Conservation (phyloP, 129 eudicot genomes). For the Ambrosia artemisiifolia region DNA sequence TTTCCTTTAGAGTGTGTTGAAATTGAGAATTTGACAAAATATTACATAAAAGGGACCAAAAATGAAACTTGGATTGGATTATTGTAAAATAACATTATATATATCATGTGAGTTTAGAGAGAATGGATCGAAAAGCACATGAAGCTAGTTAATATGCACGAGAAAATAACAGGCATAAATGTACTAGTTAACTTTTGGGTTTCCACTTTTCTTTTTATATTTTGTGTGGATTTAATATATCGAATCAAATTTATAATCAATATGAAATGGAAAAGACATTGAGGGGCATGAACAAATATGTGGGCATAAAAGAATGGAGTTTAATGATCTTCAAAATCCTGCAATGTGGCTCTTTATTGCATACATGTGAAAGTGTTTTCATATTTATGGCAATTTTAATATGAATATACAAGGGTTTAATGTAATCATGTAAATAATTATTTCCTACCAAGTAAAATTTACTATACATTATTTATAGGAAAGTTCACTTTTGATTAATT, state of each 20-base stretch:
- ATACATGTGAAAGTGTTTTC: conserved; percentile 62
- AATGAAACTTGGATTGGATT: neutral
- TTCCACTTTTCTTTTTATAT: neutral
- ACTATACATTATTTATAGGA: neutral
- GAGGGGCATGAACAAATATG: conserved; percentile 32
- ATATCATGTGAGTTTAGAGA: neutral
- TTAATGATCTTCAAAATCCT: conserved; percentile 43
- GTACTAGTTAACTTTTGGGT: conserved; percentile 12
- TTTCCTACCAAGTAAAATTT: neutral
- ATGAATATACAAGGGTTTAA: neutral
- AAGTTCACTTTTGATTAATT: too few relatives aligned
- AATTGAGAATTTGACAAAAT: neutral
- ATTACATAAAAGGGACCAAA: neutral
- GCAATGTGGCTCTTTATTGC: conserved; percentile 58
- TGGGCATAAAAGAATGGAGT: conserved; percentile 39
- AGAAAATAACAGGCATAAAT: conserved; percentile 18
- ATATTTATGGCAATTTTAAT: conserved; percentile 28
- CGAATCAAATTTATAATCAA: neutral
- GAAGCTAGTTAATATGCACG: conserved; percentile 35
- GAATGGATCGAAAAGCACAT: conserved; percentile 19
- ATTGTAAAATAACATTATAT: neutral
- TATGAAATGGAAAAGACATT: conserved; percentile 18
- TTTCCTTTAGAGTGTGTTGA: neutral
- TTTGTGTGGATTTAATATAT: conserved; percentile 5
- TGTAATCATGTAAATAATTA: neutral